Evolutionary conservation across 148 eudicot genomes (phyloP), one percentile per base, ranked within the genome.

Genomic region (Fallopia convolvulus): DNA sequence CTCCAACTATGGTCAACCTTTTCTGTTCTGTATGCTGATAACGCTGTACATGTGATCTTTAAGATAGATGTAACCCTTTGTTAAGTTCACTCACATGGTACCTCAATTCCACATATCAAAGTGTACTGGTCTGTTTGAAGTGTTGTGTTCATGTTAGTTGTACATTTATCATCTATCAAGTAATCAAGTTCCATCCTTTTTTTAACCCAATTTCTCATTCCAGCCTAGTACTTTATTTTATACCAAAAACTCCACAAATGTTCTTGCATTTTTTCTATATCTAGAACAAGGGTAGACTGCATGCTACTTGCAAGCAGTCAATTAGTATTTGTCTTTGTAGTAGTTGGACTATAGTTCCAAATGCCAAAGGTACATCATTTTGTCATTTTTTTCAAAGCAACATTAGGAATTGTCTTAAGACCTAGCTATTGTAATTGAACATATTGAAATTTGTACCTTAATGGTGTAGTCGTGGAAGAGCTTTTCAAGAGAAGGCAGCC

Each of bases 401-500:
- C 40, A 12, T 66, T n/a, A 13, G 17, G 13, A 13, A 12, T 7
- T n/a, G 30, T 13, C 33, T 23, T 12, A 5, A 42, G 39, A 36
- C 46, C 13, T 65, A 68, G 55, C 44, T 81, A 7, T 52, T 63
- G 36, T n/a, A 70, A 40, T 53, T 56, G n/a, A 70, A 30, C n/a
- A 60, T 78, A 49, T 76, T 41, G 53, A 15, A 39, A 18, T 8
- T 26, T 42, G 14, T 81, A 36, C 75, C 61, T 55, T 36, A 80
- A 72, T 63, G 50, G 26, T 84, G 84, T 85, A 96, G 99, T 96
- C 98, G 99, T 96, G 80, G 99, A 96, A 88, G 99, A 96, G 83
- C 90, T 96, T 80, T 96, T 89, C 77, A 86, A 90, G 86, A 85
- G 99, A 87, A 88, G 99, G 84, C 89, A 96, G 80, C 97, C 99